Base-by-base conservation (phyloP, 1,284 basidiomycete species). In the Apiotrichum porosum region DNA sequence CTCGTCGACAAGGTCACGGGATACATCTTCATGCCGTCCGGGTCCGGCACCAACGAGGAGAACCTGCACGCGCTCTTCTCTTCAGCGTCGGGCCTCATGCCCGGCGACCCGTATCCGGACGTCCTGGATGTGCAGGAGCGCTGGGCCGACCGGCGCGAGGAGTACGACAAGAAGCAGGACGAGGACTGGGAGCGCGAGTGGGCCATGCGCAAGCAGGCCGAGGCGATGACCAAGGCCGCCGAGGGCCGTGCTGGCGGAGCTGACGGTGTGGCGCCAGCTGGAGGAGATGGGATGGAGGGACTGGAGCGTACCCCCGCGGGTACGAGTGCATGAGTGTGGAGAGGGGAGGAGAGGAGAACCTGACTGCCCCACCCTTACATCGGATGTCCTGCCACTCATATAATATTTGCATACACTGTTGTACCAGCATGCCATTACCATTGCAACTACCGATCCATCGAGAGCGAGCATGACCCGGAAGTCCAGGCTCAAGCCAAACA, bases 1-100 rank as follows among this genome's bases (percentile, higher is more conserved):
- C 80, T 79, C 32, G 83, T 95, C 54, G 92, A 97, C 71, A 84
- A 88, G 57, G 88, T 88, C 2, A 87, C 88, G 0, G 92, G 92
- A 19, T 93, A 89, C 69, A 79, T 94, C 38, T 88, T 88, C 66
- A 76, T 89, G 14, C 86, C 87, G 8, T 2, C 58, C 21, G 26
- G 26, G 8, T 53, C 54, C 23, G 54, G 77, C 18, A 68, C 73
- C n/a, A 73, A 75, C 8, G 77, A 79, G 9, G 82, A 84, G 4
- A 87, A 90, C 66, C 71, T 78, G 15, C 81, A 82, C 54, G 76
- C 80, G 1, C 74, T 88, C 26, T 82, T 88, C 61, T 79, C 83
- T 1, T 81, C 78, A 24, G 86, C 85, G 3, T 77, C 78, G 9
- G 82, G 82, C 0, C 71, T 77, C 2, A 69, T 85, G 44, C 75